Base-by-base conservation (phyloP, 2,329 filamentous ascomycete species). In the Waltergamsia citrina region DNA sequence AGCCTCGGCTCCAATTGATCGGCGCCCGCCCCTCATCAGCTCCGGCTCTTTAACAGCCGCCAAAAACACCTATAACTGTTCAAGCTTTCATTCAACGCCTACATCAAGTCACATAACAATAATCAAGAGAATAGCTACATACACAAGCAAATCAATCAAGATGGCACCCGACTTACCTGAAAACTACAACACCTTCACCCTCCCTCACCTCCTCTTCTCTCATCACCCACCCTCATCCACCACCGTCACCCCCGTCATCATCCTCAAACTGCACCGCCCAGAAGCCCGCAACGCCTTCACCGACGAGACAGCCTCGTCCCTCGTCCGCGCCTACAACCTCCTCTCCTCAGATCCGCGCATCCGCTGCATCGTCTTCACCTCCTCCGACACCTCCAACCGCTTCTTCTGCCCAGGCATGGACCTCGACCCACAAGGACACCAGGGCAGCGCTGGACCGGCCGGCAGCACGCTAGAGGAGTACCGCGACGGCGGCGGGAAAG, bases 231-330 rank as follows among this genome's bases (percentile, higher is more conserved):
- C 52, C 3, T 54, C 57, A 7, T 73, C 78, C 0, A 52, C 67
- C 9, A 58, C 65, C 3, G 67, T 71, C 11, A 82, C 78, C 1
- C 68, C 69, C 12, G 66, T 82, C 33, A 65, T 85, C 32, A 52
- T 83, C 41, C 53, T 84, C 22, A 71, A 71, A 3, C 67, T 85
- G 26, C 65, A 81, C 57, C 73, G 81, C 14, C 81, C 80, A 1
- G 53, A 60, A 9, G 74, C 74, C 38, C 66, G 78, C 57, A 85
- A 85, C 67, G 79, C 76, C 39, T 84, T 85, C 55, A 84, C 77
- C 4, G 59, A 66, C 15, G 62, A 56, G 11, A 84, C 85, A 76
- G 69, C 71, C 45, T 47, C 56, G 12, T 78, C 80, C 45, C 62
- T 85, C 20, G 67, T 74, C 38, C 43, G 55, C 4, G 73, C 71